Base-by-base conservation (phyloP, 1,139 yeast genomes). In the Protomyces lactucae-debilis region DNA sequence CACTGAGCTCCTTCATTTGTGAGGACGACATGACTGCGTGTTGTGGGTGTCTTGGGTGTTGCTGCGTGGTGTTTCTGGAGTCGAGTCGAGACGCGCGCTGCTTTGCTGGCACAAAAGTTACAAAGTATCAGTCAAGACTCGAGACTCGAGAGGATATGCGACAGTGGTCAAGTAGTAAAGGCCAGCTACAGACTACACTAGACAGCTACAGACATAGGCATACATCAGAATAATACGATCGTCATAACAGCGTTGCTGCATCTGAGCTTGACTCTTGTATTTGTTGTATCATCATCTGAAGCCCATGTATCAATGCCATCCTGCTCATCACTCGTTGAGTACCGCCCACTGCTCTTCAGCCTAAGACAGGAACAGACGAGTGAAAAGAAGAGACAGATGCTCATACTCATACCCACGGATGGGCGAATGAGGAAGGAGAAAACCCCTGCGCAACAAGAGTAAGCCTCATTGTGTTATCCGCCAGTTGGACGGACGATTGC, bases 1-100 rank as follows among this genome's bases (percentile, higher is more conserved):
- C 64, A 16, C 64, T 52, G 57, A 55, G 55, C 23, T 65, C 65
- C 52, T 57, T 43, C 48, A 43, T 43, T 14, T 43, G 48, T 43
- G 48, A n/a, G 25, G 48, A 43, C 9, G 48, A 43, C 48, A 43
- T 43, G 43, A 6, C 32, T 28, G 32, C 5, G 32, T 28, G 32
- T 28, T 28, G 32, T 6, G 32, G 32, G 32, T 28, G 32, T 28
- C 32, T 28, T 28, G 32, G 32, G 5, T 28, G 32, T 28, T 28
- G 32, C 32, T 28, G 32, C 32, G 32, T 28, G 32, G 32, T 28
- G 32, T 28, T 28, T 28, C 32, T 28, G 32, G 32, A 28, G 32
- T 28, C 32, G 32, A 28, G 32, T 28, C 32, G 32, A 28, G 32
- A 28, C 32, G 32, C 43, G 43, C 43, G 43, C 43, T 39, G 43